Percentiles rank a stretch among this genome's conserved stretches.
These are phyloP conservation scores for Penicillium sp. DNA, from an alignment of 2,329 filamentous ascomycete genomes.

Conservation along the genomic window DNA sequence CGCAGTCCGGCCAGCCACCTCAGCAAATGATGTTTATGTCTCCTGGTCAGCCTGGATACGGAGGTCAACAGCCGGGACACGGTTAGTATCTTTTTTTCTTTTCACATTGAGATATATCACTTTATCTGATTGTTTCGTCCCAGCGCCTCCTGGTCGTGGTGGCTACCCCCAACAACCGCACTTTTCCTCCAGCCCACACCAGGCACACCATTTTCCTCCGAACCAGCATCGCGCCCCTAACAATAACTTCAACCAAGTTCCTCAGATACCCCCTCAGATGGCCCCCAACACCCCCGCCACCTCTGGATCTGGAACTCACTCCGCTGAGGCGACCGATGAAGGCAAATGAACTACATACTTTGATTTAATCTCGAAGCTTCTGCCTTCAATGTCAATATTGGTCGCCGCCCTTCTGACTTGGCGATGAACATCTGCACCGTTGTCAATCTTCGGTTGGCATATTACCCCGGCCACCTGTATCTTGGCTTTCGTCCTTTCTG, in stretches of 20 bases:
- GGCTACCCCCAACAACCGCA: slow-evolving; percentile 64
- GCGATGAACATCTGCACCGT: slow-evolving; percentile 2
- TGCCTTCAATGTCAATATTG: neutral
- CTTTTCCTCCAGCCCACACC: slow-evolving; percentile 65
- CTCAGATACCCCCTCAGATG: slow-evolving; percentile 46
- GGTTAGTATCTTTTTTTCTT: slow-evolving; percentile 58
- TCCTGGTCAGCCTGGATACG: slow-evolving; percentile 71
- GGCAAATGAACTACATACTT: slow-evolving; percentile 44
- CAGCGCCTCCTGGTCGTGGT: slow-evolving; percentile 60
- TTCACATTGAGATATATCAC: slow-evolving; percentile 10
- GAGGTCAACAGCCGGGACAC: slow-evolving; percentile 68
- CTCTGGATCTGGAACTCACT: slow-evolving; percentile 38
- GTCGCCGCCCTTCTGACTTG: neutral
- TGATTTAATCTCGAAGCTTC: slow-evolving; percentile 3
- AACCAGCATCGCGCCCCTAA: slow-evolving; percentile 58
- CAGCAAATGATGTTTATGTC: slow-evolving; percentile 73
- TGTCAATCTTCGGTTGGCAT: slow-evolving; percentile 7
- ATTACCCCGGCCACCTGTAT: neutral
- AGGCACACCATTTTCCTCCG: slow-evolving; percentile 61
- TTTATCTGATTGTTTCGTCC: slow-evolving; percentile 9
- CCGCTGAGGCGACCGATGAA: slow-evolving; percentile 47
- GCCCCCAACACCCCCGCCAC: slow-evolving; percentile 37
- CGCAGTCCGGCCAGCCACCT: slow-evolving; percentile 78
- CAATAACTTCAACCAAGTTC: slow-evolving; percentile 54
- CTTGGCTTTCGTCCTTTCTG: slow-evolving; percentile 4